Base-by-base conservation (phyloP, 2,329 filamentous ascomycete genomes). In the Talaromyces amestolkiae region DNA sequence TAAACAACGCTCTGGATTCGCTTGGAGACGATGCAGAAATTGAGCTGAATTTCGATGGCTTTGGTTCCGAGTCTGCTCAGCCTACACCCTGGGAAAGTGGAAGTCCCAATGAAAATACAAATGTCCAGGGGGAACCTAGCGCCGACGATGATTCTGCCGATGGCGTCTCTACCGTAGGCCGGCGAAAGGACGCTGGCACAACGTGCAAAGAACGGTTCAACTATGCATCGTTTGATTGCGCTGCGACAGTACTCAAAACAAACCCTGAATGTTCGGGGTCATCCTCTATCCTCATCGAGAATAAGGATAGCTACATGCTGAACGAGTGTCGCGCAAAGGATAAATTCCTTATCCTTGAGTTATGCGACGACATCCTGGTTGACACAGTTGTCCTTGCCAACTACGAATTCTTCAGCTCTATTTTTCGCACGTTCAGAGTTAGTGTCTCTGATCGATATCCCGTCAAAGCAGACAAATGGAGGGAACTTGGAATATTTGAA, bases 151-250 rank as follows among this genome's bases (percentile, higher is more conserved):
- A 76, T 31, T 56, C 67, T 19, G 76, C 80, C 2, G 82, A 84
- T 31, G 78, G 80, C 24, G 76, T 83, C 1, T 72, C 81, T 0
- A 31, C 54, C 0, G 60, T 63, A 8, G 84, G 87, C 67, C 86
- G 92, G 43, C 93, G 91, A 74, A 97, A 96, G 77, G 93, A 98
- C 77, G 95, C 95, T 3, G 95, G 95, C 8, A 97, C 92, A 77
- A 99, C 95, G 0, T 97, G 94, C 84, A 98, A 98, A 78, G 95
- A 98, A 78, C 86, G 95, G 53, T 97, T 97, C 78, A 98, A 96
- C 63, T 99, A 96, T 79, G 93, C 95, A 7, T 98, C 94, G 0
- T 98, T 98, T 73, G 95, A 99, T 76, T 96, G 93, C 67, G 95
- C 95, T 11, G 95, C 95, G 13, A 97, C 92, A 0, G 87, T 98